Base-by-base conservation (phyloP, 1,284 basidiomycete genomes). In the Ceratobasidium sp. region DNA sequence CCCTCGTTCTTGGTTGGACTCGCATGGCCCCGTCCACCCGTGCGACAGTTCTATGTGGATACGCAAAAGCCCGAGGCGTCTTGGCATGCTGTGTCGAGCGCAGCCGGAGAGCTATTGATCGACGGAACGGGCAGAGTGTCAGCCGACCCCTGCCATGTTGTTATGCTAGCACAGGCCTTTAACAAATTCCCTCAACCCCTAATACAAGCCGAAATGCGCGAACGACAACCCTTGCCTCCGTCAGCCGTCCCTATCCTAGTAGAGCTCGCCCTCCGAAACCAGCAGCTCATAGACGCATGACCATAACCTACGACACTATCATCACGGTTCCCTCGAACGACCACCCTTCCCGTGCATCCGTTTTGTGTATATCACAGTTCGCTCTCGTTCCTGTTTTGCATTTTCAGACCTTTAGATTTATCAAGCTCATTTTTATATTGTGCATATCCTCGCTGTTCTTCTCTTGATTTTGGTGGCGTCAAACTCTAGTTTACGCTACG, bases 41-140 rank as follows among this genome's bases (percentile, higher is more conserved):
- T 67, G 28, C 50, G 64, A 23, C 64, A 55, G 52, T 38, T 67
- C 18, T 67, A 67, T 32, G 28, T 67, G 28, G 64, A 67, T 41
- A 44, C 64, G n/a, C 35, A 41, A 9, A 46, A 55, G 1, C 64
- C 64, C n/a, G 38, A 46, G 13, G 32, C 64, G 35, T 67, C 64
- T 13, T 67, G 64, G 64, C 64, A 67, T 30, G 13, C 64, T 3
- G 64, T 67, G 4, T 67, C 64, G 6, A 35, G 13, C 9, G 35
- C 35, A 6, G n/a, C 46, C 5, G 38, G 55, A 16, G 64, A 67
- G 13, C 30, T 13, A 18, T 41, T 67, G 26, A 35, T 67, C 28
- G 64, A 67, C 23, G 64, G 64, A 18, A 35, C 47, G 11, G 50
- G 64, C 9, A 67, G 43, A n/a, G 64, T 55, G 30, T 55, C 23